Base-by-base conservation (phyloP, 2,329 filamentous ascomycete species). In the Diaporthe ilicicola region DNA sequence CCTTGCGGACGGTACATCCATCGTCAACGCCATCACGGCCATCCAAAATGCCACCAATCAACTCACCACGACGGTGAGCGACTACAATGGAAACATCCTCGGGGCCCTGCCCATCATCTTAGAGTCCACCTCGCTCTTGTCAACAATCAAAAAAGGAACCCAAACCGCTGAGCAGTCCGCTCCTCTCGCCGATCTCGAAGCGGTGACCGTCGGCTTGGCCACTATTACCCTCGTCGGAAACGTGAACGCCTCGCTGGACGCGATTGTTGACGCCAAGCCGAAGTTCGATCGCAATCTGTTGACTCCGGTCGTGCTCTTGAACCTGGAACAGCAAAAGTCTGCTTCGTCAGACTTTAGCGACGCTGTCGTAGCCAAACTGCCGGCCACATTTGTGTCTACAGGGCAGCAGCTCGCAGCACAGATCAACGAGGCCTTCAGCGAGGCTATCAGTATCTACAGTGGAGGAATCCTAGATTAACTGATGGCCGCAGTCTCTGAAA, bases 241-340 rank as follows among this genome's bases (percentile, higher is more conserved):
- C n/a, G 82, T 85, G 72, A 80, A 83, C 73, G 67, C 74, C 39
- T 82, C 82, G 4, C 78, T 86, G 37, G 73, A 76, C 9, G 78
- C 78, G n/a, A 75, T 86, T 27, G 77, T 84, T 70, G 74, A 70
- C 13, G 75, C 79, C 34, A 85, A 85, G 76, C 78, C 76, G 24
- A 82, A 84, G 72, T 87, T 87, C 70, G 81, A 85, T 73, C 77
- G 77, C 48, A 75, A 85, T 7, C 66, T 84, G 1, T 73, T 87
- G 44, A 79, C 77, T 56, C 83, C 84, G 0, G 74, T 84, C 44
- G 84, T 87, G 44, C 76, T 84, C 48, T 53, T 83, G 19, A 83
- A 82, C 70, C 74, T 88, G 32, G 74, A 82, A 69, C 71, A 80
- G 8, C 78, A 86, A 77, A 80, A 82, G 74, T 72, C 75, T 1